Evolutionary conservation across 2,329 filamentous ascomycete species (phyloP).

Genomic region (Thelonectria blattea): DNA sequence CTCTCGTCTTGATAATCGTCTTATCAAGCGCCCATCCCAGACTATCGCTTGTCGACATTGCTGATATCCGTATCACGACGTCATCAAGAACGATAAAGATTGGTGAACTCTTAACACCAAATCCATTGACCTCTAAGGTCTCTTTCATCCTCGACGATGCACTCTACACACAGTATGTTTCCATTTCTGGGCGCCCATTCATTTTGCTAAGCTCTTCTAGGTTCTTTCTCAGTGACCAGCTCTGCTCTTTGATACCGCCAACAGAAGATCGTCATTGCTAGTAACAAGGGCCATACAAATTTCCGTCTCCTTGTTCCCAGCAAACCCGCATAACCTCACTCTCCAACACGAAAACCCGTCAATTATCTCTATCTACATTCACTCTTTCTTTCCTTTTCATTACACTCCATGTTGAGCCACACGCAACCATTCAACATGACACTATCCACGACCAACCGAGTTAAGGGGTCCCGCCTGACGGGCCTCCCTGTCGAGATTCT

Average conservation of each 20-base stretch:
- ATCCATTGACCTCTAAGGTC: conserved; percentile 5
- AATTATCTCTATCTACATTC: not conserved
- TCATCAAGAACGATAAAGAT: not conserved
- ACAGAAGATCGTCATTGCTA: conserved; percentile 4
- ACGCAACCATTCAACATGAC: conserved; percentile 27
- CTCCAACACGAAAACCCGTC: not conserved
- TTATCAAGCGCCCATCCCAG: not conserved
- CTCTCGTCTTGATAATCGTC: not conserved
- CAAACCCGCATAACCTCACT: conserved; percentile 8
- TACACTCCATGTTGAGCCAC: not conserved
- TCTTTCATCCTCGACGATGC: conserved; percentile 25
- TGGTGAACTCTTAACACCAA: conserved; percentile 10
- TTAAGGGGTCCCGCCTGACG: conserved; percentile 32
- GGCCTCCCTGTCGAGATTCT: conserved; percentile 54
- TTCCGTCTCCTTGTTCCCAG: not conserved
- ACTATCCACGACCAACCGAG: not conserved
- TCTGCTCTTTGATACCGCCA: conserved; percentile 19
- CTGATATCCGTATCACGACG: not conserved
- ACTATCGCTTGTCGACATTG: not conserved
- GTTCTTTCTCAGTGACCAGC: conserved; percentile 9
- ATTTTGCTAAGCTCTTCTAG: conserved; percentile 12
- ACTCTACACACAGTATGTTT: conserved; percentile 22
- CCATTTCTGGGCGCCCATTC: not conserved
- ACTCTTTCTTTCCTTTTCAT: not conserved
- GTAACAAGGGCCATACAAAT: conserved; percentile 5